These are phyloP conservation scores for Leishmania arabica DNA, from an alignment of 208 protist species.

Conservation along the genomic window DNA sequence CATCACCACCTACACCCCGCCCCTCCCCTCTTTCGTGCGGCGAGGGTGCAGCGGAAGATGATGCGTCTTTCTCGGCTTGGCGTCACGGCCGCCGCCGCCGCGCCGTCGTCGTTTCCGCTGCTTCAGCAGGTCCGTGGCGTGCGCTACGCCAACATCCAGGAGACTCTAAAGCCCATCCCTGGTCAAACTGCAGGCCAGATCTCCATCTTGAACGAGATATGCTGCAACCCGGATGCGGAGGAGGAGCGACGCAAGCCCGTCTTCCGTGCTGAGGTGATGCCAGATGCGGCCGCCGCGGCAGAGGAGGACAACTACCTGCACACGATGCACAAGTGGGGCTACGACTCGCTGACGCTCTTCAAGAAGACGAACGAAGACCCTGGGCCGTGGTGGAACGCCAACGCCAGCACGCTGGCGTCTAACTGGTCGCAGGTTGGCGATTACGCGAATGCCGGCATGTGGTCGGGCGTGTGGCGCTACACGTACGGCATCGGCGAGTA, in stretches of 20 bases:
- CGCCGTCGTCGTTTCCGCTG: neutral
- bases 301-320: constrained; percentile 51
- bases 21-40: neutral
- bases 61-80: constrained; percentile 22
- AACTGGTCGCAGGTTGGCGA: constrained; percentile 91
- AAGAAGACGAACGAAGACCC: constrained; percentile 88
- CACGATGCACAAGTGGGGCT: constrained; percentile 87
- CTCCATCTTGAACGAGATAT: constrained; percentile 85
- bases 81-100: neutral
- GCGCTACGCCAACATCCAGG: constrained; percentile 84
- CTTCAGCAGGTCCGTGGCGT: constrained; percentile 46
- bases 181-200: constrained; percentile 85
- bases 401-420: constrained; percentile 80
- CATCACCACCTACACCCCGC: too few species aligned
- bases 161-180: constrained; percentile 72
- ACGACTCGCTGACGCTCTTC: constrained; percentile 88
- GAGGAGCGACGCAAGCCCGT: constrained; percentile 84
- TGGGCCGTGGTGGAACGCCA: constrained; percentile 90
- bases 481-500: constrained; percentile 89
- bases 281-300: constrained; percentile 6
- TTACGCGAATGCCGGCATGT: constrained; percentile 89
- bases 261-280: constrained; percentile 74
- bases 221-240: constrained; percentile 85
- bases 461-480: constrained; percentile 89
- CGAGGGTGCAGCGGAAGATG: constrained; percentile 7